Base-by-base conservation (phyloP, 2,329 filamentous ascomycete genomes). In the Ceratocystis harringtonii region DNA sequence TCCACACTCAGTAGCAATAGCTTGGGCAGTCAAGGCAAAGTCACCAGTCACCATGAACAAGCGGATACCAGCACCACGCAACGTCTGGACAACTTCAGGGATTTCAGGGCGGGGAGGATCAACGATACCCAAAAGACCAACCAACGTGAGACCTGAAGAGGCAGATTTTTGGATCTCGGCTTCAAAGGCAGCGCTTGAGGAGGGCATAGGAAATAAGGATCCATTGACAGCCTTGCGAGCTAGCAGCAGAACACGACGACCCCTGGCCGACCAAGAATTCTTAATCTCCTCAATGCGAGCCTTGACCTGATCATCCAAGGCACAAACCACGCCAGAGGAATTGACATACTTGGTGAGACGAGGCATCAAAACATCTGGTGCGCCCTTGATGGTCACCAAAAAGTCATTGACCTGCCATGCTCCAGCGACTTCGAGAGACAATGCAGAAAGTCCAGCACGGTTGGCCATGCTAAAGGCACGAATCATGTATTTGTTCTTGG, bases 21-120 rank as follows among this genome's bases (percentile, higher is more conserved):
- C 79, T 76, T 97, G 87, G 74, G 95, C 89, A 69, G 78, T 78
- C 30, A 90, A 83, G 73, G 82, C 89, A 65, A 99, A 80, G 78
- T 99, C 94, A 72, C 94, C 94, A 63, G 94, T 99, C 75, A 99
- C 96, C 69, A 99, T 94, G 70, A 99, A 90, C 60, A 99, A 90
- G 68, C 94, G 88, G 71, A 99, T 97, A 70, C 94, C 94, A 70
- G 94, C 94, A 68, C 90, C 86, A 74, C 87, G 89, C 77, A 95
- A 97, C 75, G 95, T 89, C 72, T 81, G 80, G 71, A 99, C 95
- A 62, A 94, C 92, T 61, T 79, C 81, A 61, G 88, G 84, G 8
- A 97, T 94, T 77, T 99, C 94, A 57, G 90, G 89, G 48, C 94
- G 90, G 71, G 94, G 94, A 71, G 94, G 94, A 74, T 99, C 94